Percentiles rank a stretch among this genome's conserved stretches.
These are phyloP conservation scores for Paramecium caudatum DNA, from an alignment of 73 alveolate species.

Conservation along the genomic window DNA sequence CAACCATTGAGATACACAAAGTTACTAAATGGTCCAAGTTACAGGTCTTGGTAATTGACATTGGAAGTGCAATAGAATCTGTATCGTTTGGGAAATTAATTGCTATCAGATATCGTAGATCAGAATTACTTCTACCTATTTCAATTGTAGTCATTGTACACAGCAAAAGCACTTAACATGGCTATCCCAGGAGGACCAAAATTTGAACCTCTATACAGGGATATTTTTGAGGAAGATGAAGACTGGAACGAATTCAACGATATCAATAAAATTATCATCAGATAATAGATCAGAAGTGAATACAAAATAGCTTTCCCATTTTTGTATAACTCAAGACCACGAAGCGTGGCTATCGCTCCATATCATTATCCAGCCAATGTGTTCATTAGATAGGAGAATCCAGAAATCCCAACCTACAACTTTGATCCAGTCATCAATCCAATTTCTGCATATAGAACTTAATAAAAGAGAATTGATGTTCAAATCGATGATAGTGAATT, in stretches of 20 bases:
- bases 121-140: conserved; percentile 98
- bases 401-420: conserved; percentile 94
- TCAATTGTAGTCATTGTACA: conserved; percentile 97
- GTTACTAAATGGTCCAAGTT: conserved; percentile 99
- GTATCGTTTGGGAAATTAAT: conserved; percentile 97
- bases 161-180: conserved; percentile 99
- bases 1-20: conserved; percentile 91
- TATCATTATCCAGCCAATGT: conserved; percentile 98
- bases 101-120: conserved; percentile 98
- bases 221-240: conserved; percentile 98
- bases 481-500: conserved; percentile 83
- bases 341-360: conserved; percentile 97
- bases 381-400: conserved; percentile 92
- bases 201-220: conserved; percentile 99
- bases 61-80: conserved; percentile 95
- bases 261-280: conserved; percentile 97
- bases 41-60: conserved; percentile 95
- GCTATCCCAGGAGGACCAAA: conserved; percentile 99
- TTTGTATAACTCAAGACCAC: conserved; percentile 99
- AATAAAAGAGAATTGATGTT: conserved; percentile 82
- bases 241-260: conserved; percentile 99
- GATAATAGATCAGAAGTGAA: conserved; percentile 99
- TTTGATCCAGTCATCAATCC: conserved; percentile 99
- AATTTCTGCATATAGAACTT: conserved; percentile 94
- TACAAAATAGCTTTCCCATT: conserved; percentile 99